Base-by-base conservation (phyloP, 2,329 filamentous ascomycete genomes). In the Trichoderma atroviride region DNA sequence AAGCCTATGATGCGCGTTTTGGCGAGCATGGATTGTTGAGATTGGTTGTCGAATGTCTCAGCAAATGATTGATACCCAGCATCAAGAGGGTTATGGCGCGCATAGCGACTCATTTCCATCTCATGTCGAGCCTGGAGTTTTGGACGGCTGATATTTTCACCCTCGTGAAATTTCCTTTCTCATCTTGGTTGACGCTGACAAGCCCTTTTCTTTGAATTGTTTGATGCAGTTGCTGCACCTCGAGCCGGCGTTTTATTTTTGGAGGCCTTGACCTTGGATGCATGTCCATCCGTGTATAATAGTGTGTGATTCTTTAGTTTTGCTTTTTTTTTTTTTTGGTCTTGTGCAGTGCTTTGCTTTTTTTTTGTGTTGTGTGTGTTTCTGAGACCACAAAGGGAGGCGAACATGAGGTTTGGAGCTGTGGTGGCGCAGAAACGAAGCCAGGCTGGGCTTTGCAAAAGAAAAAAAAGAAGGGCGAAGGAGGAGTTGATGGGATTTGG, bases 51-150 rank as follows among this genome's bases (percentile, higher is more conserved):
- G 22, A 56, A 61, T 60, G 57, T 60, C 59, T 61, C 43, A 58
- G 40, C 58, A 47, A 43, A 55, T 19, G 68, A 40, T 69, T 61
- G 43, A 66, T 65, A 68, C 60, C 69, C 47, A 47, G 61, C 56
- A 69, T 68, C 52, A 62, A 31, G 55, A 35, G 56, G 43, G 27
- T 57, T 35, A 43, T 33, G 64, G 57, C 57, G 64, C 64, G 27
- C 29, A 56, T 33, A 68, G 64, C 69, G 63, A 68, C 57, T 70
- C 63, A 29, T 37, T 68, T 62, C 29, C 63, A 56, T n/a, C 58
- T 47, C 69, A 68, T 50, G 55, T 64, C 58, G 50, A 72, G 72
- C 71, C 61, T 69, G 71, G 72, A 70, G 71, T 70, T 69, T 65
- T 52, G 64, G 59, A 60, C 64, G 37, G 50, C 57, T 62, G 43